phyloP scores from a whole-genome alignment of 2,329 filamentous ascomycete species.

The Davidsoniella australis region DNA sequence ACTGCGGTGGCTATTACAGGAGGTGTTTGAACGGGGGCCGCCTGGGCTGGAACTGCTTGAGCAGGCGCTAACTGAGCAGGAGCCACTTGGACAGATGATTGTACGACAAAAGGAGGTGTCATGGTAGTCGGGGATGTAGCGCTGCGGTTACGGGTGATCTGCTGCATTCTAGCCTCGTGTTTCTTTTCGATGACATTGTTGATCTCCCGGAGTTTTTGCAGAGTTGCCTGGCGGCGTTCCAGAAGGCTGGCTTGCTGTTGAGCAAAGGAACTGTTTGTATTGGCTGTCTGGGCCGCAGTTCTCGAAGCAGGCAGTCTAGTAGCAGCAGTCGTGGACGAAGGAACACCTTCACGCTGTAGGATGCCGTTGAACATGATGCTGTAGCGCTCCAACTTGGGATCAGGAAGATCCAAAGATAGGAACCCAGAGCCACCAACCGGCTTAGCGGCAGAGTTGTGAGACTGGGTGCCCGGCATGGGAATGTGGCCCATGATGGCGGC shows the following conservation, averaged over 20 bases:
- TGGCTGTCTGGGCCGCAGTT: background rate
- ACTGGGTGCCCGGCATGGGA: conserved; percentile 1
- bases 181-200: conserved; percentile 21
- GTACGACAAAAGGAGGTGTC: conserved; percentile 2
- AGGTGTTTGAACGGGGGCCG: background rate
- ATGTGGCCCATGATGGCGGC: background rate
- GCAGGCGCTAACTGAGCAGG: too few relatives aligned
- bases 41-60: background rate
- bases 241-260: conserved; percentile 27
- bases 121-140: conserved; percentile 9
- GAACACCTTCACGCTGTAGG: conserved; percentile 28
- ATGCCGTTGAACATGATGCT: conserved; percentile 83
- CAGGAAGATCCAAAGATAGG: conserved; percentile 66
- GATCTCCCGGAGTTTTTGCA: conserved; percentile 39
- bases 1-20: background rate
- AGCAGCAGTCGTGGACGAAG: background rate
- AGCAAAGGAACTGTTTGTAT: conserved; percentile 8
- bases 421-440: conserved; percentile 21
- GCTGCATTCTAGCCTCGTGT: conserved; percentile 5
- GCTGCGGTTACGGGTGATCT: conserved; percentile 8
- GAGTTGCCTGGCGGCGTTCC: conserved; percentile 39
- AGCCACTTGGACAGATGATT: background rate
- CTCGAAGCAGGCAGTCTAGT: background rate
- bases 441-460: background rate
- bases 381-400: conserved; percentile 68